These are phyloP conservation scores for Triticum timopheevii DNA, from an alignment of 176 grass and related monocot species.

Conservation along the genomic window DNA sequence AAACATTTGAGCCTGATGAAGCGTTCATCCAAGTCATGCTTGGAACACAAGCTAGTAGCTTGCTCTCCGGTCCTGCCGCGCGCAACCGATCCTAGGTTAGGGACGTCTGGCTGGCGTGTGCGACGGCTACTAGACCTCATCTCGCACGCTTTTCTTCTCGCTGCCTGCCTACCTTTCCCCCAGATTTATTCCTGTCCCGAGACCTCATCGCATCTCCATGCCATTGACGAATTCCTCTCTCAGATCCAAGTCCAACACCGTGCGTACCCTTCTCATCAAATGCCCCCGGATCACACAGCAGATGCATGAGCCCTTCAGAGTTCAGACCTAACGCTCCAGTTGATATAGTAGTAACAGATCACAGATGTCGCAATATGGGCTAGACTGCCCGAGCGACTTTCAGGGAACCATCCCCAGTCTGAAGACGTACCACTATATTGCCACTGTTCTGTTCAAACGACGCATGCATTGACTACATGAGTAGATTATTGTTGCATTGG, in stretches of 20 bases:
- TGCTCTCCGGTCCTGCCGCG: too few species aligned
- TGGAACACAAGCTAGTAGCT: too few species aligned
- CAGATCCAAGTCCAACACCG: neutral
- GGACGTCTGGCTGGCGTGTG: too few species aligned
- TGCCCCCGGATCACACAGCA: neutral
- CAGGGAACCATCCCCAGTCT: conserved; percentile 23
- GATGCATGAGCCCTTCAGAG: conserved; percentile 1
- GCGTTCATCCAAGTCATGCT: too few species aligned
- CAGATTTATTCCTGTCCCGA: conserved; percentile 6
- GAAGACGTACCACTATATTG: neutral
- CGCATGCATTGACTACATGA: conserved; percentile 40
- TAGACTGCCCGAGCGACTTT: conserved; percentile 45
- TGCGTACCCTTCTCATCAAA: neutral
- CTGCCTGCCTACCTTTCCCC: conserved; percentile 14
- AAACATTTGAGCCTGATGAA: too few species aligned
- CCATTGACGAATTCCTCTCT: neutral
- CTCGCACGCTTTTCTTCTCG: neutral
- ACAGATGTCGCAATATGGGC: conserved; percentile 25
- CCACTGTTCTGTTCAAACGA: conserved; percentile 30
- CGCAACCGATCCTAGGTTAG: too few species aligned
- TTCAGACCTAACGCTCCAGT: conserved; percentile 21
- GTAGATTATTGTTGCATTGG: neutral
- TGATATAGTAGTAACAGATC: neutral
- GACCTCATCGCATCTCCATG: neutral
- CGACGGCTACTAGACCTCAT: too few species aligned